Base-by-base conservation (phyloP, 1,284 basidiomycete species). In the Malassezia arunalokei region DNA sequence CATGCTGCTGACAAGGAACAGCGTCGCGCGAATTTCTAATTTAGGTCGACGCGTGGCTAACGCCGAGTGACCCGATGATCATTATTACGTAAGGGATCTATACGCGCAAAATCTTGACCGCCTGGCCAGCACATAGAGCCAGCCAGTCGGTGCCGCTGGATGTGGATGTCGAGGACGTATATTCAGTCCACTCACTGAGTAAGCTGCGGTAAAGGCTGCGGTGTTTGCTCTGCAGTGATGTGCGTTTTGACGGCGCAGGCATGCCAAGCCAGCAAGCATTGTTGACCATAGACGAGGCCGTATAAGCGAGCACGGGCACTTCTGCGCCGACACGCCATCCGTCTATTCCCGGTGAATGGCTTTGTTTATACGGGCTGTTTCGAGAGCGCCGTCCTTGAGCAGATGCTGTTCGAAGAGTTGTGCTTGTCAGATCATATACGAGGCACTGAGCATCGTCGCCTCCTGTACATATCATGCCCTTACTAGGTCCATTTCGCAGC, bases 401-500 rank as follows among this genome's bases (percentile, higher is more conserved):
- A 1, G 65, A 66, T 8, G 71, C 68, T 24, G 61, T 65, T 15
- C 70, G 60, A 17, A 73, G 51, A 12, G 71, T 71, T 3, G 66
- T 55, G 12, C 62, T 65, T 1, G 71, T 66, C 12, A 73, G 57
- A 45, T 73, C 71, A 42, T 71, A 73, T 5, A 73, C 68, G 1
- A 73, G 57, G 31, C 66, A 67, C 47, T 73, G 71, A 0, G 63
- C 62, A 40, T 73, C 71, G 45, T 73, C 71, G 8, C 62, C 68
- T 9, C 61, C 66, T 11, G 68, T 70, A 44, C 67, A 68, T n/a
- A 73, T 63, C 70, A 73, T 73, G 6, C 70, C 70, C 54, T 73
- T 73, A 45, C 61, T 62, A 6, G 63, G 65, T 1, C 63, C 63
- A 15, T 64, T 58, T 1, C 60, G 56, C 1, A 64, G 58, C 6